Evolutionary conservation across 257 asterid species (phyloP).

Genomic region (Penstemon barbatus): DNA sequence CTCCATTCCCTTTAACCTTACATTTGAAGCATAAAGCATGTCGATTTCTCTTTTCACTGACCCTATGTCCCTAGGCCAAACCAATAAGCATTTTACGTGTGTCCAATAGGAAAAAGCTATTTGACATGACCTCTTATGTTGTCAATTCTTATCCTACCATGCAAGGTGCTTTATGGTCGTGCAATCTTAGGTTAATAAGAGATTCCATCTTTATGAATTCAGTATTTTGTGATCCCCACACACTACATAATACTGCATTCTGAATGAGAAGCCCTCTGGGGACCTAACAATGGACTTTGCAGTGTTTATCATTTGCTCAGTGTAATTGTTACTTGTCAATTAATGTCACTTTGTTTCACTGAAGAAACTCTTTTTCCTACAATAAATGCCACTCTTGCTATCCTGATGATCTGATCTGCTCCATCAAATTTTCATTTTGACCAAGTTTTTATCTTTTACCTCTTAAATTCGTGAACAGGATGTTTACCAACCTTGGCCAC

Average conservation of each 20-base stretch:
- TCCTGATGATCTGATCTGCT: background rate
- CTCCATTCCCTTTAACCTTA: no score
- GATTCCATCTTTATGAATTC: background rate
- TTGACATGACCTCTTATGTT: background rate
- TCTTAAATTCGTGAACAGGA: slow-evolving; percentile 50
- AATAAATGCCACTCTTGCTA: slow-evolving; percentile 20
- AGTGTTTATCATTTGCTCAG: slow-evolving; percentile 16
- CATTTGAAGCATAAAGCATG: no score
- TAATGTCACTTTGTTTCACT: slow-evolving; percentile 16
- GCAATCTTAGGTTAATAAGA: background rate
- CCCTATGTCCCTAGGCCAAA: slow-evolving; percentile 1
- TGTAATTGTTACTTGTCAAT: background rate
- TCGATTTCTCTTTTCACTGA: no score
- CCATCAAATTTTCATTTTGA: slow-evolving; percentile 10
- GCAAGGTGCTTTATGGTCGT: background rate
- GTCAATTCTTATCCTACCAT: background rate
- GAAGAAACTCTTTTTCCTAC: slow-evolving; percentile 11
- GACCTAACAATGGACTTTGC: background rate
- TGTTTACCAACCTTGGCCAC: slow-evolving; percentile 99
- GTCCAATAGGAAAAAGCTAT: slow-evolving; percentile 5
- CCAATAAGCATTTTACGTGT: background rate
- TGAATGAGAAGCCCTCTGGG: background rate
- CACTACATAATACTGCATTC: background rate
- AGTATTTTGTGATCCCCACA: background rate
- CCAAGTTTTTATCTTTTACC: slow-evolving; percentile 16